Base-by-base conservation (phyloP, 164 flowering plant genomes). In the Tetracentron sinense region DNA sequence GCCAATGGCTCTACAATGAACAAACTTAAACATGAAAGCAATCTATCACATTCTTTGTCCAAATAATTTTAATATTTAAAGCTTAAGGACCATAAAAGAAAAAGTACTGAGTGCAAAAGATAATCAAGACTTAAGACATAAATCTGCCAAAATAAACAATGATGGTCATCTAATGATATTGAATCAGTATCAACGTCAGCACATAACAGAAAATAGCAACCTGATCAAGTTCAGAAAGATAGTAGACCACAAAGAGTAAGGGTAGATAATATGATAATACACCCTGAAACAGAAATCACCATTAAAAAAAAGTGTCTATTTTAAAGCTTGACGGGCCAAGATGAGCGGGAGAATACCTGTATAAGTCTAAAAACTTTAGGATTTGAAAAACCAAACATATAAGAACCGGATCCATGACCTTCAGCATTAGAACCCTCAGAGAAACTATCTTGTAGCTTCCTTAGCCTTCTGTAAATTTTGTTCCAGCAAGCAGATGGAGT, bases 361-460 rank as follows among this genome's bases (percentile, higher is more conserved):
- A 92, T 81, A 47, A 89, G 85, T 72, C 78, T 81, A 20, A 54
- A 47, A 67, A 92, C 80, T 67, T 80, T 75, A 59, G 79, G 78
- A 59, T 76, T 73, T 31, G 96, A 79, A 72, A 92, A 89, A 53
- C 98, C 98, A 78, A 92, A 92, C 98, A 92, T 92, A 58, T 81
- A 72, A 65, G 85, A 74, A 71, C 98, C 98, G 65, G 89, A 78
- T 60, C 63, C 69, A 49, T 54, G 52, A 53, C 29, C 72, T 63
- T 69, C 78, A 31, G 77, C 72, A 51, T 56, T 62, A 60, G 51
- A 69, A 61, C 72, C 82, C 66, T 69, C 78, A 62, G 72, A 35
- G 46, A 64, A 19, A 66, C 44, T 65, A 42, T 61, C 59, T 33
- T 71, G 78, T 61, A 65, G 31, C 76, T 77, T 78, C 57, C 74